Evolutionary conservation across 73 alveolate genomes (phyloP).

Genomic region (Blepharisma japonicum): DNA sequence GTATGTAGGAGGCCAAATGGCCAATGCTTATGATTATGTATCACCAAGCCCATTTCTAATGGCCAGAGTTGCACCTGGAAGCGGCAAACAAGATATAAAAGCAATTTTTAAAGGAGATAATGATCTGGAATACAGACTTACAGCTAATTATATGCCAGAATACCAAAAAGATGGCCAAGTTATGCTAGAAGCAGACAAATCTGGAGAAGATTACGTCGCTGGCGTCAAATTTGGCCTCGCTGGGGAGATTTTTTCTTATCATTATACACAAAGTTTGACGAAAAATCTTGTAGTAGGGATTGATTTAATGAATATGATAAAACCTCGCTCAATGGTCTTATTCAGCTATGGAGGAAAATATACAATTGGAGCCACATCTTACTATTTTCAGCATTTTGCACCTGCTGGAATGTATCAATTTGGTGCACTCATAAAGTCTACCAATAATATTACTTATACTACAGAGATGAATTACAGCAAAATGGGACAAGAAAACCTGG

Average conservation of each 20-base stretch:
- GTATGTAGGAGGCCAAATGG: conserved; percentile 31
- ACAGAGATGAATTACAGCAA: conserved; percentile 10
- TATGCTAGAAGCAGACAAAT: conserved; percentile 6
- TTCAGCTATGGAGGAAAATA: conserved; percentile 18
- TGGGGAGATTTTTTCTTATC: neutral
- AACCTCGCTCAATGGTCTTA: neutral
- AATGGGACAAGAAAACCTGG: neutral
- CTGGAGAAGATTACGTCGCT: conserved; percentile 10
- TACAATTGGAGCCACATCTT: neutral
- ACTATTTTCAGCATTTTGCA: neutral
- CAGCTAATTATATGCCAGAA: conserved; percentile 14
- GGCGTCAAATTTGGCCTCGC: conserved; percentile 17
- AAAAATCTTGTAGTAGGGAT: neutral
- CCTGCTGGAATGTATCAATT: neutral
- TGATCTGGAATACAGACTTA: conserved; percentile 2
- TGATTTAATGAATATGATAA: neutral
- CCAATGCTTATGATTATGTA: conserved; percentile 20
- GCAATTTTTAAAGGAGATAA: neutral
- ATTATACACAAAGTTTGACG: conserved; percentile 7
- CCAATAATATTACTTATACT: conserved; percentile 16
- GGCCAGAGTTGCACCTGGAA: conserved; percentile 26
- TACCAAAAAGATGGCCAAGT: neutral
- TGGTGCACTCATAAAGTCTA: conserved; percentile 15
- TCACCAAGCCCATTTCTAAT: conserved; percentile 29
- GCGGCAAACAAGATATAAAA: conserved; percentile 18